These are phyloP conservation scores for Rhodomyrtus psidioides DNA, from an alignment of 441 rosid species.

Conservation along the genomic window DNA sequence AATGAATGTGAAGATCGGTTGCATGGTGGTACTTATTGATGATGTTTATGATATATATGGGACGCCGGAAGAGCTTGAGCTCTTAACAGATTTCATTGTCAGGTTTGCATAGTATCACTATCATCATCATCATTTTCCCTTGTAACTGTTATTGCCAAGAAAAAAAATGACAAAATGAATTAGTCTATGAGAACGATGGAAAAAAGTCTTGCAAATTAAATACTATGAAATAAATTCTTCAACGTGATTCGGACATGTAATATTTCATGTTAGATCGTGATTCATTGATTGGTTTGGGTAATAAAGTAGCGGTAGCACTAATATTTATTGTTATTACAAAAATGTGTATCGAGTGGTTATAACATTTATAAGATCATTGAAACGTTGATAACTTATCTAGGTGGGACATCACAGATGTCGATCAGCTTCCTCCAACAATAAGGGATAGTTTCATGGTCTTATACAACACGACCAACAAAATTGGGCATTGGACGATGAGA, in stretches of 20 bases:
- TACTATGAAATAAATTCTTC: not conserved
- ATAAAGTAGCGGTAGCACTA: not conserved
- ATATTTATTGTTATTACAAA: not conserved
- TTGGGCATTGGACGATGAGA: not conserved
- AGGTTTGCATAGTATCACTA: not conserved
- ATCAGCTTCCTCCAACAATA: not conserved
- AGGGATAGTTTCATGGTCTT: not conserved
- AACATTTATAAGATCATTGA: not conserved
- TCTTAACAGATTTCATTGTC: not conserved
- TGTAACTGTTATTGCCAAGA: not conserved
- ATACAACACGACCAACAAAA: not conserved
- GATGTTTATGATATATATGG: not conserved
- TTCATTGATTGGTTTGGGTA: too few relatives aligned
- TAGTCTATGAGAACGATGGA: not conserved
- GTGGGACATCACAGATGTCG: not conserved
- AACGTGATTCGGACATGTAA: not conserved
- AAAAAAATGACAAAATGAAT: not conserved
- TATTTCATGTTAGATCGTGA: not conserved
- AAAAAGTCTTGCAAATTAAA: not conserved
- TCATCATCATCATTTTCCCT: not conserved
- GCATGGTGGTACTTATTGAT: not conserved
- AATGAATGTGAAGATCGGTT: fast-evolving
- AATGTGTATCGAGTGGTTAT: not conserved
- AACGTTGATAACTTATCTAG: not conserved
- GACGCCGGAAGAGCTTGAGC: not conserved